Evolutionary conservation across 169 alveolate genomes (phyloP), one percentile per base, ranked within the genome.

Genomic region (Plasmodium chabaudi): DNA sequence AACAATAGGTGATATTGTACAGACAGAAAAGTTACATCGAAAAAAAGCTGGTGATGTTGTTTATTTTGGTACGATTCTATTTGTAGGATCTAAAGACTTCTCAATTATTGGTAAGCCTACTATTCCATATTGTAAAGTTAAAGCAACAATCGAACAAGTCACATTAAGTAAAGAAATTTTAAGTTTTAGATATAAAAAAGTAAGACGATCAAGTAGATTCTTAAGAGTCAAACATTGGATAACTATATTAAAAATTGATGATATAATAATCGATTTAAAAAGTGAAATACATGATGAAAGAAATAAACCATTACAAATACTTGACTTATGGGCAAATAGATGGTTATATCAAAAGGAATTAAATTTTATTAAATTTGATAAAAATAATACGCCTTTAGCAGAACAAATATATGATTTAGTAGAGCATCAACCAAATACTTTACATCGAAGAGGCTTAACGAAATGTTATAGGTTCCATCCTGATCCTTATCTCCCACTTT

Each of bases 21-120:
- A 95, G 69, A 93, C 96, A n/a, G 98, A 95, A 65, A 91, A 91
- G 57, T 61, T 95, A 44, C 94, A 94, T 47, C 65, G 98, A 34
- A 90, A 67, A 69, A 88, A 93, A 67, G 96, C 98, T 63, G 98
- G 96, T 0, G 96, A 93, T 74, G 73, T 93, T 27, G 92, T 94
- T 27, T 93, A 93, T 42, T 95, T 95, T 64, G 98, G 97, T 13
- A 95, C 98, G 3, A 97, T 95, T 49, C 88, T 95, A 9, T 90
- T 95, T 17, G 96, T 93, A 6, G 98, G 97, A 7, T 88, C 97
- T 5, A 67, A 87, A 64, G 92, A 96, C 88, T 96, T 97, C 96
- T 93, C 98, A 6, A 87, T 96, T 9, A 94, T 96, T 44, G 98
- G 98, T n/a, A 96, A 96, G 57, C 98, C 98, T 10, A 94, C 97